Conservation (phyloP, 345 rosid genomes). For the Salix suchowensis region DNA sequence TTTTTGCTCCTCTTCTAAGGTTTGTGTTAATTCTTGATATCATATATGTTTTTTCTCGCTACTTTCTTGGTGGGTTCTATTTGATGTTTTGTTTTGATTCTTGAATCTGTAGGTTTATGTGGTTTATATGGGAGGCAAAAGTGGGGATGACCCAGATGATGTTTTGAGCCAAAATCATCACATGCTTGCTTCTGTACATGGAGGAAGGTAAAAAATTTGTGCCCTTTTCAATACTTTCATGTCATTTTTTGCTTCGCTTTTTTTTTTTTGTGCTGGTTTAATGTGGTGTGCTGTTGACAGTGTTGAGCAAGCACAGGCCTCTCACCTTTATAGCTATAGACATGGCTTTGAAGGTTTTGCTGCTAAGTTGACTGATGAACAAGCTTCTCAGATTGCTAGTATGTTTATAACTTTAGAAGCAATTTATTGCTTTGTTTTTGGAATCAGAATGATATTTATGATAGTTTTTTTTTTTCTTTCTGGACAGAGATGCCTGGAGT, state of each 20-base stretch:
- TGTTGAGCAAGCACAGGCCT: slow-evolving; percentile 35
- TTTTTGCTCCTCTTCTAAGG: slow-evolving; percentile 10
- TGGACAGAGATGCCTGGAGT: slow-evolving; percentile 46
- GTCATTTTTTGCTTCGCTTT: background rate
- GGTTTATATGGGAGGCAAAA: slow-evolving; percentile 42
- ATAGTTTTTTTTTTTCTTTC: background rate
- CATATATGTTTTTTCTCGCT: background rate
- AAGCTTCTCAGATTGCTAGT: slow-evolving; percentile 44
- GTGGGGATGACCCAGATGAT: slow-evolving; percentile 23
- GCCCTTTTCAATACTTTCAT: background rate
- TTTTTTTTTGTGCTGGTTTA: background rate
- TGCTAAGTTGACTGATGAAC: slow-evolving; percentile 38
- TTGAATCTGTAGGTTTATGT: slow-evolving; percentile 33
- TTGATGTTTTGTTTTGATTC: background rate
- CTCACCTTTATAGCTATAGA: slow-evolving; percentile 43
- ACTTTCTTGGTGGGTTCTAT: background rate
- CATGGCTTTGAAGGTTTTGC: slow-evolving; percentile 52
- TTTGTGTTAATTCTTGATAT: background rate
- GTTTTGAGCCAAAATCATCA: slow-evolving; percentile 27
- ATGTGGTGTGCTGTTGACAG: slow-evolving; percentile 18
- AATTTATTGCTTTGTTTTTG: background rate
- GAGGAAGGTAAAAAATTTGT: slow-evolving; percentile 34
- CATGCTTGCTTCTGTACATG: slow-evolving; percentile 40
- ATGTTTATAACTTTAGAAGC: background rate
- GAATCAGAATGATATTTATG: background rate